phyloP scores from a whole-genome alignment of 176 grass and related monocot species.

The Bothriochloa decipiens region DNA sequence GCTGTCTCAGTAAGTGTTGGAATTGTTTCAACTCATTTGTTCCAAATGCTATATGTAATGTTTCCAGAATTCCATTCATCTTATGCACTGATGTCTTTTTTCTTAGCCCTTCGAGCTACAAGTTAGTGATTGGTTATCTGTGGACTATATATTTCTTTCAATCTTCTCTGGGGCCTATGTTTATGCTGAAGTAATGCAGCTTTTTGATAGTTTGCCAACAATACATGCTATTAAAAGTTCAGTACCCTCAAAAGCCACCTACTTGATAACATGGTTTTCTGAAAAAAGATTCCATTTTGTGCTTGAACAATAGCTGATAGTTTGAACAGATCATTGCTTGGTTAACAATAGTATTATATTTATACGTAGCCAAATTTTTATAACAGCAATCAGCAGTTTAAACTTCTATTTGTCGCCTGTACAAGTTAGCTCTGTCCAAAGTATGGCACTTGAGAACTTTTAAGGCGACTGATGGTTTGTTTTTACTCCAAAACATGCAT shows the following conservation, averaged over 20 bases:
- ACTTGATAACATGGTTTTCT: not conserved
- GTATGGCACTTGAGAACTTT: not conserved
- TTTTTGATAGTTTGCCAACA: not conserved
- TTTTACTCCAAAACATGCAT: not conserved
- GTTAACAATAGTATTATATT: not conserved
- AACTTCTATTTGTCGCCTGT: not conserved
- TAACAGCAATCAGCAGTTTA: not conserved
- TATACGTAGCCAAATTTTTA: not conserved
- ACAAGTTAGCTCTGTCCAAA: not conserved
- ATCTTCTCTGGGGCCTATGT: not conserved
- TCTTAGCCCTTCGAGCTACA: no score
- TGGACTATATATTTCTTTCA: no score
- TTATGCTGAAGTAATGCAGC: not conserved
- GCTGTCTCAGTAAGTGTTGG: not conserved
- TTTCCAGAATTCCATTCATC: no score
- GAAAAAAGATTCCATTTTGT: not conserved
- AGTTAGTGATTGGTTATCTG: no score
- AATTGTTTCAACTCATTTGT: no score
- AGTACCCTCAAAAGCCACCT: not conserved
- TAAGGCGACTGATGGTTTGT: not conserved
- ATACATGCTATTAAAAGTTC: not conserved
- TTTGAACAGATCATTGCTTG: no score
- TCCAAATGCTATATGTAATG: no score
- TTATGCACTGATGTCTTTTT: no score
- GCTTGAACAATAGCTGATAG: not conserved